phyloP scores from a whole-genome alignment of 768 basidiomycete species.

The Russula virescens region DNA sequence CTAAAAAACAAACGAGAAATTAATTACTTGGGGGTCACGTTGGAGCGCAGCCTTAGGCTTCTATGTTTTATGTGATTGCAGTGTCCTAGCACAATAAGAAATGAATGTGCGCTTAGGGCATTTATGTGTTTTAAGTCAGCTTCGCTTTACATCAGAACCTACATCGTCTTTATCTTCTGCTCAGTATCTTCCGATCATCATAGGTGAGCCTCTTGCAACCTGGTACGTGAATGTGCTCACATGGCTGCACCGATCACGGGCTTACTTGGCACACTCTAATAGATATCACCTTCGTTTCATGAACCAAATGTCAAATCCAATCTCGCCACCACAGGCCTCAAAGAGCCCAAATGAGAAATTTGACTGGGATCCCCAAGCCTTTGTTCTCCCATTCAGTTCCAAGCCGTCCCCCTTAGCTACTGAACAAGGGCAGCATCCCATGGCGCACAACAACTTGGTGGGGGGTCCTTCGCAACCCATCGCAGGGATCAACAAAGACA shows the following conservation, averaged over 20 bases:
- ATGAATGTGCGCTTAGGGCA: not conserved
- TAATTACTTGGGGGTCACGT: not conserved
- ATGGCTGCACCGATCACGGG: not conserved
- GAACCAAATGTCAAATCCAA: not conserved
- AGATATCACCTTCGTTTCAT: not conserved
- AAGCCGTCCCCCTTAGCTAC: not conserved
- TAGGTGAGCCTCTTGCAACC: not conserved
- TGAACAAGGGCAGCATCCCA: not conserved
- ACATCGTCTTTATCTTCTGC: not conserved
- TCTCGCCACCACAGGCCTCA: not conserved
- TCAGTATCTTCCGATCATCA: not conserved
- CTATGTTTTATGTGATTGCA: not conserved
- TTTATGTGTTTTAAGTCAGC: not conserved
- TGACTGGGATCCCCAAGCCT: not conserved
- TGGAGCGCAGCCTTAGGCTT: not conserved
- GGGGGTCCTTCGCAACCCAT: not conserved
- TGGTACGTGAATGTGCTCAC: not conserved
- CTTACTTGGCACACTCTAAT: not conserved
- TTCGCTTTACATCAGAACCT: not conserved
- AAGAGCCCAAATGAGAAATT: not conserved
- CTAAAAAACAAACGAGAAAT: not conserved
- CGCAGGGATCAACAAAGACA: not conserved
- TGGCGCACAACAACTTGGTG: not conserved
- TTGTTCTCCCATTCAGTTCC: not conserved
- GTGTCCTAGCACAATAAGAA: slow-evolving; percentile 1